Evolutionary conservation across 2,329 filamentous ascomycete species (phyloP).

Genomic region (Apiospora kogelbergensis): DNA sequence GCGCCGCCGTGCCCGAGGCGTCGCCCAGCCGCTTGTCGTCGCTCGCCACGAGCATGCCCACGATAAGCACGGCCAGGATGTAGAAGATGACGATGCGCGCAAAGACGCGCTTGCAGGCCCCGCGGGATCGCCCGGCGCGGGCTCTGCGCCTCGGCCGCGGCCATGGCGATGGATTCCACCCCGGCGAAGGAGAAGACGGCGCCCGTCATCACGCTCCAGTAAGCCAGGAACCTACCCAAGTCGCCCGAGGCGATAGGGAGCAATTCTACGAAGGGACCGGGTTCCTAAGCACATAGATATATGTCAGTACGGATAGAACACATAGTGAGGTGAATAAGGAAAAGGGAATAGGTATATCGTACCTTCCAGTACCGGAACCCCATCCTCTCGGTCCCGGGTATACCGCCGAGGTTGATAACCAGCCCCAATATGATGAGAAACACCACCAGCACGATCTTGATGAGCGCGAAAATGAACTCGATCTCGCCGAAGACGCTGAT

Average conservation of each 20-base stretch:
- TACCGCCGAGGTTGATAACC: slow-evolving; percentile 60
- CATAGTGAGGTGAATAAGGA: too few species aligned
- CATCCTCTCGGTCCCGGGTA: slow-evolving; percentile 55
- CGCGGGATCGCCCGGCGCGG: slow-evolving; percentile 74
- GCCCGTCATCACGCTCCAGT: slow-evolving; percentile 50
- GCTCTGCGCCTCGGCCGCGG: slow-evolving; percentile 77
- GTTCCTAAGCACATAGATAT: slow-evolving; percentile 34
- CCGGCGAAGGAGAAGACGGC: slow-evolving; percentile 79
- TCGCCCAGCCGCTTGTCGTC: slow-evolving; percentile 56
- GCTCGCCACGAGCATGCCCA: slow-evolving; percentile 78
- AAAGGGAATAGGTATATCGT: background rate
- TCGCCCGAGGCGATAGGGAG: slow-evolving; percentile 51
- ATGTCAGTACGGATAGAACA: background rate
- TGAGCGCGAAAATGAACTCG: slow-evolving; percentile 56
- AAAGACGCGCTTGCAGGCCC: slow-evolving; percentile 76
- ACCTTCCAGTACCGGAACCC: slow-evolving; percentile 69
- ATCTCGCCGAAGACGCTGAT: slow-evolving; percentile 56
- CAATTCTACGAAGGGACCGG: slow-evolving; percentile 65
- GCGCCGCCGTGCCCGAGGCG: slow-evolving; percentile 60
- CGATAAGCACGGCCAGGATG: slow-evolving; percentile 68
- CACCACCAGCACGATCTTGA: slow-evolving; percentile 58
- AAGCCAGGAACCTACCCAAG: slow-evolving; percentile 64
- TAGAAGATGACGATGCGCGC: slow-evolving; percentile 84
- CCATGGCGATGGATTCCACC: slow-evolving; percentile 75
- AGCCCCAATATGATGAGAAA: slow-evolving; percentile 67